Percentiles rank a stretch among this genome's conserved stretches.
Conservation (phyloP, 2,329 filamentous ascomycete species). For the Aspergillus sp. region DNA sequence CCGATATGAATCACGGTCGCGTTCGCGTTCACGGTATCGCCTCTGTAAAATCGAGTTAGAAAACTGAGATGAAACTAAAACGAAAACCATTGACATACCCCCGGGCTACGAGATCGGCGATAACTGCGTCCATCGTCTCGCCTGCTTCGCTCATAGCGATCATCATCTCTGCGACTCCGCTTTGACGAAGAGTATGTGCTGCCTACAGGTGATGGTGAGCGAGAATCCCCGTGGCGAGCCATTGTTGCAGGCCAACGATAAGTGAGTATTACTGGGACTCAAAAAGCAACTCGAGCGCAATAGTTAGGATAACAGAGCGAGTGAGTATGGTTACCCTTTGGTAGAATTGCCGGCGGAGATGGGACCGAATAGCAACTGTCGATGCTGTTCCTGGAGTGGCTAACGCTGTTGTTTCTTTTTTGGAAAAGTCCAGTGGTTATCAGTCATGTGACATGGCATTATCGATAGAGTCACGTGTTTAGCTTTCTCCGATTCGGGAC, state of each 20-base stretch:
- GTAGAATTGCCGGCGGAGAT: conserved; percentile 7
- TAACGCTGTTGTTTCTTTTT: neutral
- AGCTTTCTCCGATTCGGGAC: conserved; percentile 18
- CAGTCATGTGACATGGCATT: conserved; percentile 11
- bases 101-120: conserved; percentile 43
- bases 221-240: conserved; percentile 56
- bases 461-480: conserved; percentile 10
- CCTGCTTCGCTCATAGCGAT: conserved; percentile 46
- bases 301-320: conserved; percentile 12
- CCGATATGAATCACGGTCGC: conserved; percentile 54
- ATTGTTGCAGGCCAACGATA: conserved; percentile 50
- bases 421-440: neutral
- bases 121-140: conserved; percentile 45
- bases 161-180: conserved; percentile 51
- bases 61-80: neutral
- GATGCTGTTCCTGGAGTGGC: neutral
- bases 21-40: conserved; percentile 47
- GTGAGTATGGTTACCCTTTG: conserved; percentile 16
- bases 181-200: conserved; percentile 69
- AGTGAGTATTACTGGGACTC: conserved; percentile 42
- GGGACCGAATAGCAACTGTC: neutral
- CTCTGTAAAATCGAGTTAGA: conserved; percentile 36
- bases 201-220: conserved; percentile 93
- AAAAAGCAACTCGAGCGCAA: conserved; percentile 21
- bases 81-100: conserved; percentile 30